Evolutionary conservation across 2,329 filamentous ascomycete species (phyloP), one percentile per base, ranked within the genome.

Genomic region (Cadophora malorum): DNA sequence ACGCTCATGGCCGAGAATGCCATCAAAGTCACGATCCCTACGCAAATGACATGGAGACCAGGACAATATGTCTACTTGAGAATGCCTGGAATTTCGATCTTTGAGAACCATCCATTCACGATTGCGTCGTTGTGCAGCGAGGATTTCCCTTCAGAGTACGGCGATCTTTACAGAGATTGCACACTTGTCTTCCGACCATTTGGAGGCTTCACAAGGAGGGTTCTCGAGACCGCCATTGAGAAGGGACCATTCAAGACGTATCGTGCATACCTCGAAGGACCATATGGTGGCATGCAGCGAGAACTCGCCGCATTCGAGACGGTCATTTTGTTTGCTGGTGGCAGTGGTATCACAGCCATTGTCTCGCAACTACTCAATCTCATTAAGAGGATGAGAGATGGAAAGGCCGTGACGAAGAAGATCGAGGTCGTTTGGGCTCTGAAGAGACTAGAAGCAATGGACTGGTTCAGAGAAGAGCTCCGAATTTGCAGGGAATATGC

Each of bases 381-480:
- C n/a, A 96, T 97, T 81, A 97, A 97, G 81, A 90, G 94, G 68
- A 97, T 98, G 91, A 90, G 94, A 68, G 94, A 97, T 76, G 92
- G 93, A 61, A 97, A 97, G 79, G 94, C 95, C 41, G 93, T 97
- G 55, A 97, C 94, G 1, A 93, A 91, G 78, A 92, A 91, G 71
- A 91, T 98, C 5, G 91, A 96, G 19, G 92, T 98, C 0, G 88
- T 98, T n/a, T 98, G 95, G 95, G 90, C 94, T 5, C 83, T 97
- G 72, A 97, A 96, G 80, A 88, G 92, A 66, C 89, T 96, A 16
- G 95, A 97, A 79, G 93, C 93, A 0, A 93, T 98, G 89, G 93
- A 97, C 78, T 98, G 95, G 95, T 98, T 97, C 84, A 92, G 93
- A 72, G 94, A 97, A 80, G 95, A 97, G 79, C 84, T 97, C 67